Evolutionary conservation across 2,329 filamentous ascomycete genomes (phyloP).

Genomic region (Fusarium sp.): DNA sequence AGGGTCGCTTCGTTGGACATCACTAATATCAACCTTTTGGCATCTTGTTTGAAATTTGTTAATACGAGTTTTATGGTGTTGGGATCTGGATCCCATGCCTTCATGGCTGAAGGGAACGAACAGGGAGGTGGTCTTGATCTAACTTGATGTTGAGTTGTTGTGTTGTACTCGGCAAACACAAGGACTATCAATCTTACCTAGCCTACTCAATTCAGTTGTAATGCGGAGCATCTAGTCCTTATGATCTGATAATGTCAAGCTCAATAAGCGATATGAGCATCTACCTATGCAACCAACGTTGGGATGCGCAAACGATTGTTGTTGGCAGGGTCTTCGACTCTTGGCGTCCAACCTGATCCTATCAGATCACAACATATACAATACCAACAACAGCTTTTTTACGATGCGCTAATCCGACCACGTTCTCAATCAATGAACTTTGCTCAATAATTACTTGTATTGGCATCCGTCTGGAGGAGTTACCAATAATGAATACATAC

Average conservation of each 20-base stretch:
- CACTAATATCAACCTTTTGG: background rate
- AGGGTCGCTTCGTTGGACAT: background rate
- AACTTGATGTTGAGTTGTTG: background rate
- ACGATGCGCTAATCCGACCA: too few species aligned
- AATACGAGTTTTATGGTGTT: background rate
- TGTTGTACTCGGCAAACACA: background rate
- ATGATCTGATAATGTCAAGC: background rate
- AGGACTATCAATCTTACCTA: background rate
- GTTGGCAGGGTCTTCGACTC: background rate
- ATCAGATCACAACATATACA: background rate
- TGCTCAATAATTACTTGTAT: too few species aligned
- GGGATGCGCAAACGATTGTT: background rate
- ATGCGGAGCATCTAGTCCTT: background rate
- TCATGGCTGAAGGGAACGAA: background rate
- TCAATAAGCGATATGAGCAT: conserved; percentile 9
- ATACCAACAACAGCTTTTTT: too few species aligned
- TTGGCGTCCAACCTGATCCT: background rate
- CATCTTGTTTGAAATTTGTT: background rate
- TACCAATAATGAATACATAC: too few species aligned
- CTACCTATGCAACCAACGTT: background rate
- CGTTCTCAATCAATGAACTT: too few species aligned
- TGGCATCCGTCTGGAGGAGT: too few species aligned
- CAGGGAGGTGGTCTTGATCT: background rate
- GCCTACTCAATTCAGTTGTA: too few species aligned
- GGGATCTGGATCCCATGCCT: background rate